A percentile compares a stretch with the other conserved stretches of the same genome.
These are phyloP conservation scores for Dianthus caryophyllus DNA, from an alignment of 148 eudicot genomes.

Conservation along the genomic window DNA sequence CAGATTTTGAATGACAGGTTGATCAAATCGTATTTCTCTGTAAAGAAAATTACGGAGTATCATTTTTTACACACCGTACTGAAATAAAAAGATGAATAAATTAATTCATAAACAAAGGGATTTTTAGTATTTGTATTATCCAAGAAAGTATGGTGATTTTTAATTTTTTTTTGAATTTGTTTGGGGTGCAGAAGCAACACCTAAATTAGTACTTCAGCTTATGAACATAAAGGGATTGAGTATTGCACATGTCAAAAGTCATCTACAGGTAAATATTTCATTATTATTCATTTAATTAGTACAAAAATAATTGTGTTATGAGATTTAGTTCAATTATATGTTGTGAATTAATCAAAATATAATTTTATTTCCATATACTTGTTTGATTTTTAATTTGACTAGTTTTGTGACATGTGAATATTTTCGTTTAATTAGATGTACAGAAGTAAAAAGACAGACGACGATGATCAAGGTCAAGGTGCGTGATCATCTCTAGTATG, in stretches of 20 bases:
- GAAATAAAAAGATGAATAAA: too few relatives aligned
- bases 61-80: too few relatives aligned
- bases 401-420: neutral
- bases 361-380: neutral
- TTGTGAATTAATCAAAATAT: neutral
- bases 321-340: neutral
- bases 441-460: constrained; percentile 67
- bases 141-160: neutral
- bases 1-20: too few relatives aligned
- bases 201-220: constrained; percentile 76
- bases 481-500: constrained; percentile 1
- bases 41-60: too few relatives aligned
- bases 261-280: constrained; percentile 58
- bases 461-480: constrained; percentile 57
- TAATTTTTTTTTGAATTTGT: neutral
- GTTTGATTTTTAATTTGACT: neutral
- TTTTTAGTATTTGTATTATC: too few relatives aligned
- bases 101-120: too few relatives aligned
- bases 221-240: constrained; percentile 81
- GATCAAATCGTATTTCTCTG: too few relatives aligned
- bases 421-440: constrained; percentile 46
- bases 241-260: constrained; percentile 93
- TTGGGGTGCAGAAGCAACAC: constrained; percentile 67
- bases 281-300: neutral
- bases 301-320: too few relatives aligned